Evolutionary conservation across 345 rosid species (phyloP).

Genomic region (Linum lewisii): DNA sequence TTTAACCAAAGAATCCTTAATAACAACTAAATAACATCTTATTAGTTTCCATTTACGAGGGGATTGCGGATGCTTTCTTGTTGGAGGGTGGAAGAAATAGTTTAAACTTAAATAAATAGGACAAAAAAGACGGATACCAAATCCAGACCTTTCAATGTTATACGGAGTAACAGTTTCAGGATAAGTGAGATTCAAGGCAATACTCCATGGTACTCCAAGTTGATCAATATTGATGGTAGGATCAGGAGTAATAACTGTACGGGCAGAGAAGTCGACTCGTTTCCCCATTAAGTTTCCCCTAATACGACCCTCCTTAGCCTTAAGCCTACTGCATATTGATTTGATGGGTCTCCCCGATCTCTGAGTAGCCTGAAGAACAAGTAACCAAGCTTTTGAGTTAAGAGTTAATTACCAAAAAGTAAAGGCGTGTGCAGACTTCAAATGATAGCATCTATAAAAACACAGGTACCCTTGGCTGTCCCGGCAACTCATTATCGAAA

Average conservation of each 20-base stretch:
- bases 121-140: conserved; percentile 1
- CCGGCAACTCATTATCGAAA: conserved; percentile 96
- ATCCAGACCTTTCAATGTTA: conserved; percentile 75
- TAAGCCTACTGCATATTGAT: conserved; percentile 91
- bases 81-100: neutral
- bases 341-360: conserved; percentile 95
- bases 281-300: conserved; percentile 98
- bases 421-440: neutral
- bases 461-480: conserved; percentile 81
- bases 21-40: neutral
- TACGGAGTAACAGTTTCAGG: conserved; percentile 97
- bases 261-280: conserved; percentile 95
- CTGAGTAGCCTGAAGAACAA: conserved; percentile 72
- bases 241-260: conserved; percentile 99
- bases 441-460: neutral
- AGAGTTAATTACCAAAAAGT: neutral
- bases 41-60: neutral
- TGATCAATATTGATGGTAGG: conserved; percentile 90
- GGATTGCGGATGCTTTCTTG: neutral
- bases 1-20: conserved; percentile 4
- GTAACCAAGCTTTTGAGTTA: neutral
- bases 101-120: neutral
- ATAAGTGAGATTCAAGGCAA: conserved; percentile 85
- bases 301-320: conserved; percentile 95
- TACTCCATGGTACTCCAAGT: conserved; percentile 98